Evolutionary conservation across 2,329 filamentous ascomycete species (phyloP), one percentile per base, ranked within the genome.

Genomic region (Arthrinium puccinioides): DNA sequence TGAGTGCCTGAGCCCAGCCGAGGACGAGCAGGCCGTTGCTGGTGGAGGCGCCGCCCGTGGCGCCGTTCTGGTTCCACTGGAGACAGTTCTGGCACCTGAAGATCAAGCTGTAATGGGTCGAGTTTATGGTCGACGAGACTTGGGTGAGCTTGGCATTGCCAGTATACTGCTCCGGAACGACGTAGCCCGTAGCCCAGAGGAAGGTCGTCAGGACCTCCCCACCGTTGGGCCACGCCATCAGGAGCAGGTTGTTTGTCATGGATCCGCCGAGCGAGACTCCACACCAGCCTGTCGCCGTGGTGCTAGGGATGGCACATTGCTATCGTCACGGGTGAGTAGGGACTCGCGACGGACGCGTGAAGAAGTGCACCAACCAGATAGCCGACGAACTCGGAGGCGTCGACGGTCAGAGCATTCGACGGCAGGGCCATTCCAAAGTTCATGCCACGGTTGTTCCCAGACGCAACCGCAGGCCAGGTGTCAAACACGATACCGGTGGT

Each of bases 11-110:
- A 6, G 72, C 74, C 63, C 74, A 79, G 7, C 76, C 77, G 14
- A 81, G 55, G 19, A 76, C 55, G 11, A 72, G 53, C 14, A 51
- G 46, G 1, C 66, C 66, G 3, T 44, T 48, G 31, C 58, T 68
- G 10, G 73, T 76, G 4, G 62, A 61, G 3, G 63, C 61, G 4
- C 58, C 61, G 1, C 63, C 63, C 2, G 56, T 59, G 24, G 60
- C 58, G 4, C 68, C 69, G 19, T 66, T 61, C 27, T 75, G 63
- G 45, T 71, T 58, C 69, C 74, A 79, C 1, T 62, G 49, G 16
- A 76, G 60, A 53, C 74, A 79, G 45, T 67, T 66, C 45, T 78
- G 57, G 57, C 81, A 85, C 32, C 76, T 69, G 60, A 82, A 85
- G n/a, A 82, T 69, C 32, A 83, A 52, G 31, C 72, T 72, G 54